Conservation (phyloP, 305 asterid genomes). For the Andrographis paniculata region DNA sequence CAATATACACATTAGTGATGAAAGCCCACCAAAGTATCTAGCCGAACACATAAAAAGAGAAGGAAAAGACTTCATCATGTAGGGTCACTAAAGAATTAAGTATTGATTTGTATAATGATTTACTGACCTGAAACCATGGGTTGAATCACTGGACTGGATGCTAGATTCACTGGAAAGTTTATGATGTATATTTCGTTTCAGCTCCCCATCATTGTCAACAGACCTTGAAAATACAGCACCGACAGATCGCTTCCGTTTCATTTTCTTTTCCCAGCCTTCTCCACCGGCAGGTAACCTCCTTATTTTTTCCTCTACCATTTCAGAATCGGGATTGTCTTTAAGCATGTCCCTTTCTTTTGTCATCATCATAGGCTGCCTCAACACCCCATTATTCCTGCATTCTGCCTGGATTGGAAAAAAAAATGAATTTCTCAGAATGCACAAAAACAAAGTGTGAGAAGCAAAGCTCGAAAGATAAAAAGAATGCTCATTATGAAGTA, state of each 20-base stretch:
- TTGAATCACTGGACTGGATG: slow-evolving; percentile 51
- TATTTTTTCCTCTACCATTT: slow-evolving; percentile 66
- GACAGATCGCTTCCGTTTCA: slow-evolving; percentile 95
- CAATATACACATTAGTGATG: slow-evolving; percentile 6
- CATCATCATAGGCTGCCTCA: slow-evolving; percentile 52
- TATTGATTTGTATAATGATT: slow-evolving; percentile 2
- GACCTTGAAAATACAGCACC: slow-evolving; percentile 75
- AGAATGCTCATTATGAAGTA: slow-evolving; percentile 6
- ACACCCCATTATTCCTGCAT: slow-evolving; percentile 47
- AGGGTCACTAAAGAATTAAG: neutral
- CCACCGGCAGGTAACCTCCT: slow-evolving; percentile 89
- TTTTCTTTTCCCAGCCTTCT: slow-evolving; percentile 95
- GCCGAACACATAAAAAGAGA: neutral
- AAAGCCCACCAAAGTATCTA: too few species aligned
- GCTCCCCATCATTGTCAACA: slow-evolving; percentile 59
- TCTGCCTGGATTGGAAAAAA: slow-evolving; percentile 51
- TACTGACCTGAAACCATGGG: slow-evolving; percentile 63
- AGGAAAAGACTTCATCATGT: neutral
- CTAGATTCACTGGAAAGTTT: slow-evolving; percentile 62
- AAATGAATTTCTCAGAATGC: slow-evolving; percentile 1
- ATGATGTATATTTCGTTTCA: slow-evolving; percentile 55
- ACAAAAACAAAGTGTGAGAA: slow-evolving; percentile 3
- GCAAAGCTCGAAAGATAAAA: slow-evolving; percentile 3
- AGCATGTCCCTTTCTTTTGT: slow-evolving; percentile 68
- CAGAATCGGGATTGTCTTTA: slow-evolving; percentile 58